These are phyloP conservation scores for Rostrohypoxylon terebratum DNA, from an alignment of 495 filamentous ascomycete species.

Conservation along the genomic window DNA sequence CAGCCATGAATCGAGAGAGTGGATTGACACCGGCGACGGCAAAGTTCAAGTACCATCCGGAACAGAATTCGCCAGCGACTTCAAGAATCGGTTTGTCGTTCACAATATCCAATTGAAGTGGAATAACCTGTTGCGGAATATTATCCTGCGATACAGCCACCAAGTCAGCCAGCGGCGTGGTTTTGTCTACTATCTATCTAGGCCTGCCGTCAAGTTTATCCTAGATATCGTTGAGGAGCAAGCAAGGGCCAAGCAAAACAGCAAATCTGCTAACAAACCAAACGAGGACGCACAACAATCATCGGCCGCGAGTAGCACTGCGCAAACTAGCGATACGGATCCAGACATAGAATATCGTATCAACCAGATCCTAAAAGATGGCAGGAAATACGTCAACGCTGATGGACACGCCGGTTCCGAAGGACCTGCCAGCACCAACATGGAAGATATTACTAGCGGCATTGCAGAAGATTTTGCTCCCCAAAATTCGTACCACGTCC, in stretches of 20 bases:
- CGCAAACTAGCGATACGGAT: constrained; percentile 55
- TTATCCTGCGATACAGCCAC: constrained; percentile 96
- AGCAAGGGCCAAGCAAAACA: constrained; percentile 69
- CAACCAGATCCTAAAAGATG: constrained; percentile 85
- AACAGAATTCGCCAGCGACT: constrained; percentile 85
- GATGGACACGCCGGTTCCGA: constrained; percentile 58
- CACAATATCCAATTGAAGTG: constrained; percentile 98
- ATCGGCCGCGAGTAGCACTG: constrained; percentile 51
- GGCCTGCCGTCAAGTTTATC: constrained; percentile 96
- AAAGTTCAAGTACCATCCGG: constrained; percentile 61
- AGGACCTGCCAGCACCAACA: constrained; percentile 52
- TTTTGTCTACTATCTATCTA: constrained; percentile 97
- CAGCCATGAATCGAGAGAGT: constrained; percentile 38
- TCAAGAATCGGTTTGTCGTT: constrained; percentile 97
- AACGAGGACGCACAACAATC: constrained; percentile 38
- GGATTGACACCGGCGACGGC: constrained; percentile 52
- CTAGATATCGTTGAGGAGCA: constrained; percentile 97
- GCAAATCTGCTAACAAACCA: constrained; percentile 52
- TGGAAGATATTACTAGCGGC: constrained; percentile 74
- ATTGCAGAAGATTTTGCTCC: constrained; percentile 92
- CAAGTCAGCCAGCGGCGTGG: constrained; percentile 96
- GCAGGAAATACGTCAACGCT: constrained; percentile 82
- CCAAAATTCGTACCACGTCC: constrained; percentile 92
- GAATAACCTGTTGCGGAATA: constrained; percentile 96
- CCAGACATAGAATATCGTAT: constrained; percentile 85